phyloP scores from a whole-genome alignment of 2,329 filamentous ascomycete genomes.

The Cladosporium sp. region DNA sequence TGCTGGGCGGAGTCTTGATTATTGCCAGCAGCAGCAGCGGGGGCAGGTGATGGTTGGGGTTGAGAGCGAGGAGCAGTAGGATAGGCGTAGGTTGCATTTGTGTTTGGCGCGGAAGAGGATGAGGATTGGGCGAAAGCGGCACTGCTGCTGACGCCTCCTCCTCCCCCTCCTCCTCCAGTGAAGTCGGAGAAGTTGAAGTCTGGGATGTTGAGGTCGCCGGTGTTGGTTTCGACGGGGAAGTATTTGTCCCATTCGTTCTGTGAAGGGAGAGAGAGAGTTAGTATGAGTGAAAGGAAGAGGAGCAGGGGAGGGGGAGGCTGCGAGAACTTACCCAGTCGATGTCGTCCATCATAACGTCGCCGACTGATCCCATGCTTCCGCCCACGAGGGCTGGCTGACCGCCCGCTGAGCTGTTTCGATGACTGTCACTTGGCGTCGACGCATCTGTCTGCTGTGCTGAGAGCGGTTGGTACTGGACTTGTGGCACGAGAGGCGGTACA shows the following conservation, averaged over 20 bases:
- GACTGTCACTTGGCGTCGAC: conserved; percentile 20
- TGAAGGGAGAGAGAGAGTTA: not conserved
- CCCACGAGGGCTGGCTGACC: not conserved
- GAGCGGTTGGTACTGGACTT: conserved; percentile 24
- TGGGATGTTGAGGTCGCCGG: conserved; percentile 30
- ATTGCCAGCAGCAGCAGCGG: too few species aligned
- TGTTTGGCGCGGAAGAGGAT: not conserved
- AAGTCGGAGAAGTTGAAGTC: conserved; percentile 33
- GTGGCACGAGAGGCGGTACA: conserved; percentile 16
- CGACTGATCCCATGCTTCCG: conserved; percentile 16
- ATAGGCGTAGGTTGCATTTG: not conserved
- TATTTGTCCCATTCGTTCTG: conserved; percentile 46
- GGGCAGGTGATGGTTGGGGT: not conserved
- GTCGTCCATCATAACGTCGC: conserved; percentile 42
- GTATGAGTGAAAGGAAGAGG: not conserved
- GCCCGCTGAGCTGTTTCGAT: conserved; percentile 16
- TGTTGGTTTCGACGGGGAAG: conserved; percentile 36
- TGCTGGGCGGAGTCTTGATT: not conserved
- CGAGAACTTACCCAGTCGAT: conserved; percentile 61
- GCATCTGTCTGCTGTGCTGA: conserved; percentile 16
- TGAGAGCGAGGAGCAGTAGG: not conserved
- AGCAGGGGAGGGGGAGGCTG: not conserved
- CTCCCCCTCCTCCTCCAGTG: conserved; percentile 18
- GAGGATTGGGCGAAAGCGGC: not conserved
- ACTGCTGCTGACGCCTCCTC: not conserved